Base-by-base conservation (phyloP, 2,329 filamentous ascomycete genomes). In the Epichloe festucae region DNA sequence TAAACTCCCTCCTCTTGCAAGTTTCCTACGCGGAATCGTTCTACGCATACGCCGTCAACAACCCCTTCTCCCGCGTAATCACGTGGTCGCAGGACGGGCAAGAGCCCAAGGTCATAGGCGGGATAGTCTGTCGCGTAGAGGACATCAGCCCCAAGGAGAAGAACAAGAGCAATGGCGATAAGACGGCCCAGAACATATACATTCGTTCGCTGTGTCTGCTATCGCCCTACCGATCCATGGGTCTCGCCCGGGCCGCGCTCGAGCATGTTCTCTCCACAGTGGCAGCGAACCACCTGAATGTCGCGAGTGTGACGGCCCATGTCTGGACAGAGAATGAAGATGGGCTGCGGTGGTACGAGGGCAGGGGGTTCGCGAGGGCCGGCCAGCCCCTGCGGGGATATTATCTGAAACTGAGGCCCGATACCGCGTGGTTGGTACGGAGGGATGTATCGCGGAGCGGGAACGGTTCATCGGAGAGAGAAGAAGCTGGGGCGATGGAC, bases 251-350 rank as follows among this genome's bases (percentile, higher is more conserved):
- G n/a, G 74, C 76, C 23, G 73, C 79, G 0, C 66, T 85, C 15
- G 73, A 79, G 45, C 70, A 76, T 55, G 70, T 81, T 45, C 57
- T 77, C 51, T 65, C 67, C 21, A 67, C 69, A 11, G 67, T 65
- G 12, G 59, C 61, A 8, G 56, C 59, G 12, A 64, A 65, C 11
- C 65, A 56, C 15, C 63, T 71, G 55, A 60, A 71, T 49, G 70
- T 73, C 36, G 58, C 57, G 38, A 59, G 70, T 43, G 68, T 82
- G 15, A 84, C 79, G 56, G 82, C 82, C 4, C 82, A 85, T 62
- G 82, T 85, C 15, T 85, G 82, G 82, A 81, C 81, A 11, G 74
- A 80, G 53, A 84, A 84, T 62, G 72, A 75, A 2, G 81, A 84
- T 19, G 82, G 75, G 0, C 65, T 84, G 54, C 70, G 70, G 52